phyloP scores from a whole-genome alignment of 129 eudicot genomes.

The Tagetes patula region DNA sequence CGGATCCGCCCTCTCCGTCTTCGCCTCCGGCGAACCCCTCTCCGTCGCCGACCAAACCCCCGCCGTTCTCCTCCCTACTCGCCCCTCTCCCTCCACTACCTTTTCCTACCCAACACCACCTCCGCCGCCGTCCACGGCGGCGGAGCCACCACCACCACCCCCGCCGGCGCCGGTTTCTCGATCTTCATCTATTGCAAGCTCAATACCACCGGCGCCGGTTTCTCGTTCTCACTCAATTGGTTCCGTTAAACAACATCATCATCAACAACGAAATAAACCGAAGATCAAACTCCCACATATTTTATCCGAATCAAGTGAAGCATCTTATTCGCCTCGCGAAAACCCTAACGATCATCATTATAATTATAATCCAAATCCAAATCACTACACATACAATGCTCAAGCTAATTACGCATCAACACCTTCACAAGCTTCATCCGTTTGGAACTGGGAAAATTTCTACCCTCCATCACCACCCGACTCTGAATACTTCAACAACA shows the following conservation, averaged over 20 bases:
- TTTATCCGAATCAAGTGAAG: slow-evolving; percentile 69
- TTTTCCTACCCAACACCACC: slow-evolving; percentile 13
- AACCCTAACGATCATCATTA: slow-evolving; percentile 6
- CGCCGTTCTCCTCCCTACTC: slow-evolving; percentile 62
- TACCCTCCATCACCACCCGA: slow-evolving; percentile 93
- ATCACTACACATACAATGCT: slow-evolving; percentile 49
- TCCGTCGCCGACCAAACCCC: slow-evolving; percentile 76
- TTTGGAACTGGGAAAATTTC: slow-evolving; percentile 94
- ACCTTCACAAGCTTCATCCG: slow-evolving; percentile 84
- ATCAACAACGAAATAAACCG: slow-evolving; percentile 33
- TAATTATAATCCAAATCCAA: background rate
- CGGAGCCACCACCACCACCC: background rate
- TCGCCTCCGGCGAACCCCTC: slow-evolving; percentile 87
- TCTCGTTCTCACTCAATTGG: too few species aligned
- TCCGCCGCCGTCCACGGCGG: slow-evolving; percentile 26
- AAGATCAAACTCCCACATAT: slow-evolving; percentile 64
- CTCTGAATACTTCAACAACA: slow-evolving; percentile 66
- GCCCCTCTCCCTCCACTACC: slow-evolving; percentile 36
- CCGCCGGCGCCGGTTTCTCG: slow-evolving; percentile 14
- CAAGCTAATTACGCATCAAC: slow-evolving; percentile 54
- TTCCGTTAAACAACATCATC: background rate
- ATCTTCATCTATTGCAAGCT: slow-evolving; percentile 31
- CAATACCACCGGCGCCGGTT: slow-evolving; percentile 37
- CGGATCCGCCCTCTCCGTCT: slow-evolving; percentile 73
- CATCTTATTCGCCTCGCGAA: slow-evolving; percentile 40